These are phyloP conservation scores for Geum urbanum DNA, from an alignment of 306 rosid genomes.

Conservation along the genomic window DNA sequence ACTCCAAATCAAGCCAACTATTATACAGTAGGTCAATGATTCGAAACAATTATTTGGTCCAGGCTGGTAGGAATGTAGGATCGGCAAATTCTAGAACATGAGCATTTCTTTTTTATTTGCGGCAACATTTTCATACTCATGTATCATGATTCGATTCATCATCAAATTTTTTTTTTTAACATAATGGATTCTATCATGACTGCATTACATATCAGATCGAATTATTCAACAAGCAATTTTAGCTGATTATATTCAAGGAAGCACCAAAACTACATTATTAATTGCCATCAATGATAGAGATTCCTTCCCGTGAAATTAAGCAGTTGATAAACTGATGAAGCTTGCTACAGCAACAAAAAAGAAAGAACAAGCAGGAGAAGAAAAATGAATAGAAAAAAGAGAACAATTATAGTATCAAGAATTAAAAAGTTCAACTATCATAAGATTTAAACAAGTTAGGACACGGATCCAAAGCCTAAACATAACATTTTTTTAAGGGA, in stretches of 20 bases:
- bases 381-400: too few relatives aligned
- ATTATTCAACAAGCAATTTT: not conserved
- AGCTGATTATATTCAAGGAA: not conserved
- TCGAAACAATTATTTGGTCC: not conserved
- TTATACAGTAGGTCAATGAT: not conserved
- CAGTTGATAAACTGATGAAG: too few relatives aligned
- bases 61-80: slow-evolving; percentile 4
- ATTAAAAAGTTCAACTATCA: too few relatives aligned
- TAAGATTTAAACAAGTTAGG: too few relatives aligned
- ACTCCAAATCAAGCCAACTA: not conserved
- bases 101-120: not conserved
- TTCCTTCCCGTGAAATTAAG: not conserved
- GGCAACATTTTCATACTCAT: not conserved
- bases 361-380: too few relatives aligned
- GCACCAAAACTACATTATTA: not conserved
- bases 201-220: not conserved
- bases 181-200: not conserved
- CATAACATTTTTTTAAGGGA: too few relatives aligned
- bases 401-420: too few relatives aligned
- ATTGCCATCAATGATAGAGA: not conserved
- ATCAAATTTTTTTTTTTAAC: too few relatives aligned
- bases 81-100: not conserved
- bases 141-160: too few relatives aligned
- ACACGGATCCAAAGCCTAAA: too few relatives aligned
- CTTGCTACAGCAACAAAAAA: too few relatives aligned